Conservation (phyloP, 495 filamentous ascomycete species). For the Tuber magnatum region DNA sequence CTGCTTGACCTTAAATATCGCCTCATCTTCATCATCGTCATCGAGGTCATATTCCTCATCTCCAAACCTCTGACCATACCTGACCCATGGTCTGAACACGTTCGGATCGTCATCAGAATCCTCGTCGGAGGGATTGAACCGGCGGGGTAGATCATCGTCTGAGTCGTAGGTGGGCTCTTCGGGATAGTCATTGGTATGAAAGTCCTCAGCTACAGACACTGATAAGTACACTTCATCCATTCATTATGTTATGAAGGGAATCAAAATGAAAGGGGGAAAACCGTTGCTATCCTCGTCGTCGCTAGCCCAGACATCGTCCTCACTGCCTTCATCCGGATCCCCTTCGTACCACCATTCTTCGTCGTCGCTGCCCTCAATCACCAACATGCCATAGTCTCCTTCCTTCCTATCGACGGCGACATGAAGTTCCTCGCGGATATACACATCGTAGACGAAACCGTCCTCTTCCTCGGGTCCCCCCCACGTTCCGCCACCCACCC, state of each 20-base stretch:
- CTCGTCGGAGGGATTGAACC: slow-evolving; percentile 23
- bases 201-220: slow-evolving; percentile 35
- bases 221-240: slow-evolving; percentile 7
- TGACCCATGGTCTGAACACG: slow-evolving; percentile 17
- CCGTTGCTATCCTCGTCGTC: slow-evolving; percentile 41
- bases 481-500: slow-evolving; percentile 38
- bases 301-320: slow-evolving; percentile 28
- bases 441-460: slow-evolving; percentile 39
- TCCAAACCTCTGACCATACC: slow-evolving; percentile 29
- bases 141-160: slow-evolving; percentile 30
- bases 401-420: slow-evolving; percentile 22
- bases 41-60: slow-evolving; percentile 41
- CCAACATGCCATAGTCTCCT: slow-evolving; percentile 36
- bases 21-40: slow-evolving; percentile 32
- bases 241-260: background rate
- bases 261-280: background rate
- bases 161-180: slow-evolving; percentile 35
- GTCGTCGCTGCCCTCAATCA: slow-evolving; percentile 38
- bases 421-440: slow-evolving; percentile 37
- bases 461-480: slow-evolving; percentile 36
- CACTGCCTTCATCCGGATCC: slow-evolving; percentile 34
- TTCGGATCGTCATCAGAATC: slow-evolving; percentile 24
- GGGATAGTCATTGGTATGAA: slow-evolving; percentile 40
- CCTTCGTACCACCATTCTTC: slow-evolving; percentile 42
- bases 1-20: background rate